Evolutionary conservation across 1,284 basidiomycete species (phyloP), one percentile per base, ranked within the genome.

Genomic region (Puccinia brachypodii): DNA sequence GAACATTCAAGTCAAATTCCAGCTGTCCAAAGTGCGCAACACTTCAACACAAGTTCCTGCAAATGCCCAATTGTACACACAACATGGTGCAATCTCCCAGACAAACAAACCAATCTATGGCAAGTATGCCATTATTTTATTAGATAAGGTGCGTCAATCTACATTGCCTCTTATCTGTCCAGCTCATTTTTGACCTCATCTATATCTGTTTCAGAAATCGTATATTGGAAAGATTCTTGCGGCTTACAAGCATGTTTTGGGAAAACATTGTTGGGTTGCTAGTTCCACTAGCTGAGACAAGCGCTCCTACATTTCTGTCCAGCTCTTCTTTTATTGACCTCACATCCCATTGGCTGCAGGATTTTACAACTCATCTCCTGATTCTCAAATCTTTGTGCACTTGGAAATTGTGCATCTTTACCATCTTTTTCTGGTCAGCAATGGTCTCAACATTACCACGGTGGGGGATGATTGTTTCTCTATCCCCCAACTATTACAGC

Each of bases 151-250:
- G 16, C 3, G 60, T 64, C 9, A 13, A 7, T 28, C 14, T 64
- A 14, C 28, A 16, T 64, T 28, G n/a, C 25, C 13, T 3, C 4
- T 64, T 28, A 64, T n/a, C 4, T 31, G 25, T 7, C 11, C 60
- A 28, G 11, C 28, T 33, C 6, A 36, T 36, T 31, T 64, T 3
- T 28, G 3, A 33, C 9, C 6, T 36, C 31, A 6, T 31, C 19
- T 31, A 11, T 22, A 50, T 4, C 3, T 64, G 6, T 6, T 31
- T 28, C 60, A 64, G 60, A 33, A 64, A 64, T 31, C 31, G 60
- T 64, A 64, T 28, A 64, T 64, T 9, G 60, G 60, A 13, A 64
- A 64, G 19, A 64, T 64, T 3, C 60, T 64, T 64, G 60, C 60
- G 3, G 6, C 19, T 2, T 64, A 31, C 28, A 33, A 64, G 28